phyloP scores from a whole-genome alignment of 768 basidiomycete genomes.

The Flagelloscypha sp. region DNA sequence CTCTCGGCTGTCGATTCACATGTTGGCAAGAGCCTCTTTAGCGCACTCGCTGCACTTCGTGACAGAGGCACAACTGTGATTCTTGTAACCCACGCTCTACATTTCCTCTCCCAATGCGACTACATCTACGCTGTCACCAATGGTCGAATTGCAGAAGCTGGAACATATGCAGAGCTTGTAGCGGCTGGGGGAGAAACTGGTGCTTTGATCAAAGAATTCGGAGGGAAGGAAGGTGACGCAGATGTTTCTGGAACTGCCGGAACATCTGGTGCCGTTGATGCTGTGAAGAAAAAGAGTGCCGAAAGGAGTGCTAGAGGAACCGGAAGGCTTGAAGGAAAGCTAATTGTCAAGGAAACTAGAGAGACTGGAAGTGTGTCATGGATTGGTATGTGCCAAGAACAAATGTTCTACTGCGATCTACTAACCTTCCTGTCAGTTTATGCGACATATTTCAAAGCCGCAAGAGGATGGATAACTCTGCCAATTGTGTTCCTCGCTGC shows the following conservation, averaged over 20 bases:
- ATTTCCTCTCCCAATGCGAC: constrained; percentile 45
- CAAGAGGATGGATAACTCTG: constrained; percentile 37
- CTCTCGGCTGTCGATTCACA: constrained; percentile 69
- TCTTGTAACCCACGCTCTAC: constrained; percentile 48
- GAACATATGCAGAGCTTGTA: constrained; percentile 47
- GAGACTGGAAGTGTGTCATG: constrained; percentile 55
- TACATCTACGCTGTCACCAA: constrained; percentile 39
- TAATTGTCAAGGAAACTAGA: constrained; percentile 59
- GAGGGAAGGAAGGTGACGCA: constrained; percentile 34
- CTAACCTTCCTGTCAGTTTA: constrained; percentile 38
- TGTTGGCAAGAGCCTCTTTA: constrained; percentile 62
- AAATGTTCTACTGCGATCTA: background rate
- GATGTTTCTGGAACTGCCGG: constrained; percentile 23
- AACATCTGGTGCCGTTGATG: no score
- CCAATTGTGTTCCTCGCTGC: constrained; percentile 45
- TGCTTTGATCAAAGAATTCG: constrained; percentile 52
- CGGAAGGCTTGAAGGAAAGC: constrained; percentile 56
- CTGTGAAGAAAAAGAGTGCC: constrained; percentile 20
- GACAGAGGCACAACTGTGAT: constrained; percentile 41
- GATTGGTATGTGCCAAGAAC: constrained; percentile 25
- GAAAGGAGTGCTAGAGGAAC: constrained; percentile 37
- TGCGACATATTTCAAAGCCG: constrained; percentile 48
- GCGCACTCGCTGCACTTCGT: constrained; percentile 48
- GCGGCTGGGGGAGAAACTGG: constrained; percentile 44
- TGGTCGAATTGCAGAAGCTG: constrained; percentile 39